Percentiles rank a stretch among this genome's conserved stretches.
phyloP scores from a whole-genome alignment of 345 rosid genomes.

The Mercurialis annua region DNA sequence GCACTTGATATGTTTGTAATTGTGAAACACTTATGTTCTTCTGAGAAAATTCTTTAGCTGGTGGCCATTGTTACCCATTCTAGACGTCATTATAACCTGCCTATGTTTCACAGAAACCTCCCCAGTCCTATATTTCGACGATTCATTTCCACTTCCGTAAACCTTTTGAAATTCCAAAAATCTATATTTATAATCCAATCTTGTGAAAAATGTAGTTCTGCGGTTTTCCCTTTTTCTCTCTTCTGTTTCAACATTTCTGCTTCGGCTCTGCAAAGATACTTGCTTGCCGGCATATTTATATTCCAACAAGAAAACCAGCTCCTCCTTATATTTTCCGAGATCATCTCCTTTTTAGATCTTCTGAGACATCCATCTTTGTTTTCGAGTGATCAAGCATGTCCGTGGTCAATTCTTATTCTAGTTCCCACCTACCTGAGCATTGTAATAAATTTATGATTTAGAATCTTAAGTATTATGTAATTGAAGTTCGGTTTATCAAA shows the following conservation, averaged over 20 bases:
- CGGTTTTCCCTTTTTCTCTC: too few species aligned
- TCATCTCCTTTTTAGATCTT: not conserved
- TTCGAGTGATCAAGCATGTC: not conserved
- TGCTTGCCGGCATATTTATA: too few species aligned
- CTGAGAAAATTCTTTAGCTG: not conserved
- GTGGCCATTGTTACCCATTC: not conserved
- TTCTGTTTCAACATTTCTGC: too few species aligned
- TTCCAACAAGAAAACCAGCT: not conserved
- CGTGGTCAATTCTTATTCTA: not conserved
- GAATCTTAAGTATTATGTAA: not conserved
- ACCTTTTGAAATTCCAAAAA: too few species aligned
- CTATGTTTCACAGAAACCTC: too few species aligned
- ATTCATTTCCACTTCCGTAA: too few species aligned
- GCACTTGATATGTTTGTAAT: not conserved
- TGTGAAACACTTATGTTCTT: not conserved
- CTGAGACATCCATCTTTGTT: not conserved
- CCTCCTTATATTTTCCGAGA: too few species aligned
- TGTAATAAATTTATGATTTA: not conserved
- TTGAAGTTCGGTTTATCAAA: not conserved
- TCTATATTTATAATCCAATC: too few species aligned
- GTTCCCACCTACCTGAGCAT: not conserved
- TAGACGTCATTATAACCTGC: not conserved
- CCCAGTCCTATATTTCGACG: too few species aligned
- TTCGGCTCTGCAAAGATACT: too few species aligned
- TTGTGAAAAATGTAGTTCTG: too few species aligned